Evolutionary conservation across 179 eudicot species (phyloP).

Genomic region (Silene coronaria): DNA sequence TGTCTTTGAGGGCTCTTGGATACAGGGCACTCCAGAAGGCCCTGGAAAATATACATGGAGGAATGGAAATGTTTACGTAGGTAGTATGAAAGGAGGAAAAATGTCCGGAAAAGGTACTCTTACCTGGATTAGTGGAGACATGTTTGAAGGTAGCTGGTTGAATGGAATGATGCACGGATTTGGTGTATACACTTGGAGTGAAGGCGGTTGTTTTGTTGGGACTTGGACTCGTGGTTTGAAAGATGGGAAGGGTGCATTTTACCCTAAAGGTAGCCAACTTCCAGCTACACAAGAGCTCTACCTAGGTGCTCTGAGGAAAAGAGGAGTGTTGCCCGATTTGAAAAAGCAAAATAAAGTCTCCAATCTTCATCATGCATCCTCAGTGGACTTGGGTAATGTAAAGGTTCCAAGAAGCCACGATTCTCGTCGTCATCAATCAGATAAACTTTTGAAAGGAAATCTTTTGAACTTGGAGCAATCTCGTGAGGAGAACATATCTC

Average conservation of each 20-base stretch:
- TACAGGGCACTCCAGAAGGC: constrained; percentile 83
- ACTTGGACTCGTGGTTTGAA: constrained; percentile 94
- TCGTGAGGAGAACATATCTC: constrained; percentile 44
- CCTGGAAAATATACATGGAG: constrained; percentile 87
- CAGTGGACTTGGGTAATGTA: constrained; percentile 57
- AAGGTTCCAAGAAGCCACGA: constrained; percentile 45
- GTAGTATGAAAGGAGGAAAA: constrained; percentile 89
- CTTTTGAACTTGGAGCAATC: constrained; percentile 47
- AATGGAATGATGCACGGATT: constrained; percentile 87
- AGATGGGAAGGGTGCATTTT: constrained; percentile 90
- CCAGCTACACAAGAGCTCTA: constrained; percentile 65
- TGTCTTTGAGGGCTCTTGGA: constrained; percentile 93
- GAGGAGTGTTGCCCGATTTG: constrained; percentile 78
- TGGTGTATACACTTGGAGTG: constrained; percentile 84
- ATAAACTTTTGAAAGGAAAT: constrained; percentile 41
- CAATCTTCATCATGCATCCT: constrained; percentile 62
- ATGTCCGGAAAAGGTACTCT: constrained; percentile 90
- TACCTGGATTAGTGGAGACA: constrained; percentile 80
- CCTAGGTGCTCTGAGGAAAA: constrained; percentile 70
- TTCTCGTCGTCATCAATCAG: constrained; percentile 37
- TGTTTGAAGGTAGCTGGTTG: constrained; percentile 81
- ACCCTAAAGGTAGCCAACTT: constrained; percentile 60
- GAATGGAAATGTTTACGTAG: constrained; percentile 73
- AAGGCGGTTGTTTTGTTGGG: constrained; percentile 88
- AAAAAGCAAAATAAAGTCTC: constrained; percentile 68